Conservation (phyloP, 1,284 basidiomycete species). For the Leccinum subrobustum region DNA sequence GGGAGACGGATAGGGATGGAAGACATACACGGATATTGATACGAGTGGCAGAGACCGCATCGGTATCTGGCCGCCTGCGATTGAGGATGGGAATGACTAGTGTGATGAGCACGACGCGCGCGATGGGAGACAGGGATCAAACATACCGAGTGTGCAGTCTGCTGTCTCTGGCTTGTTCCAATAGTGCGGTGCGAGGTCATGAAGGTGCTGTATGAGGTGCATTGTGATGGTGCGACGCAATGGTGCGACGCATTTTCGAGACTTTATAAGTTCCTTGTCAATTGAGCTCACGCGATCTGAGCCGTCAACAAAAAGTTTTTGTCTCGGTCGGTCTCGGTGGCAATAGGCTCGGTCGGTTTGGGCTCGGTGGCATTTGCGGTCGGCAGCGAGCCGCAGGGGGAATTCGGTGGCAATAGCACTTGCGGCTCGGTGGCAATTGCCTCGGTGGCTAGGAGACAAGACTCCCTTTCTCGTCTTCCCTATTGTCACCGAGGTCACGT, state of each 20-base stretch:
- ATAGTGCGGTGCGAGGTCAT: constrained; percentile 36
- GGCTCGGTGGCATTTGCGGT: not conserved
- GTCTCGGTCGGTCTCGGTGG: constrained; percentile 40
- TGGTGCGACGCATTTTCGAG: not conserved
- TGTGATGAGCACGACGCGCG: not conserved
- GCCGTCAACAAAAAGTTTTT: not conserved
- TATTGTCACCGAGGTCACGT: not conserved
- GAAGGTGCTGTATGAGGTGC: constrained; percentile 26
- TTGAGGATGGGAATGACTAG: constrained; percentile 54
- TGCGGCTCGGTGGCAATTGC: not conserved
- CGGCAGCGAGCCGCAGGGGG: not conserved
- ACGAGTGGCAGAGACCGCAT: constrained; percentile 46
- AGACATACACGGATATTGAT: constrained; percentile 60
- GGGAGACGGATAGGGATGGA: not conserved
- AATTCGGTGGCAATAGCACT: not conserved
- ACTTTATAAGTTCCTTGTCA: not conserved
- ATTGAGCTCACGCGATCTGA: not conserved
- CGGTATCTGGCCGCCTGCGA: constrained; percentile 9
- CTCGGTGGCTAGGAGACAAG: not conserved
- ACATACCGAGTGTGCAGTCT: constrained; percentile 70
- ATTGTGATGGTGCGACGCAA: not conserved
- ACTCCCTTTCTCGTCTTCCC: not conserved
- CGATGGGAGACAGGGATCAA: not conserved
- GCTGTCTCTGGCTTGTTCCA: constrained; percentile 72
- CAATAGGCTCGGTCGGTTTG: constrained; percentile 19